Evolutionary conservation across 1,139 yeast genomes (phyloP).

Genomic region (Sugiyamaella pinicola): DNA sequence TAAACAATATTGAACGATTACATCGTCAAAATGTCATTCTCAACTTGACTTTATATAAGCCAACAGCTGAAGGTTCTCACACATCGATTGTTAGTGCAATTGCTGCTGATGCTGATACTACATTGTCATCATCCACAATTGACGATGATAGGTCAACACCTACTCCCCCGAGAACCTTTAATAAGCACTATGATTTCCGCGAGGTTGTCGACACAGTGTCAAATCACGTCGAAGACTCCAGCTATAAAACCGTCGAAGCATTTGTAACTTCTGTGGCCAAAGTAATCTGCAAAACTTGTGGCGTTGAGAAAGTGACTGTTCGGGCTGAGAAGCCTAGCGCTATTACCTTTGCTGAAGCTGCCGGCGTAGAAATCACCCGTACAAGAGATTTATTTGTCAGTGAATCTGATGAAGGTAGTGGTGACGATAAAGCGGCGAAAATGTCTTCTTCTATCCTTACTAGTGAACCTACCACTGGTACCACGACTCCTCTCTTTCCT

Average conservation of each 20-base stretch:
- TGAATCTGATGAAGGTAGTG: conserved; percentile 25
- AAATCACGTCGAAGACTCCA: conserved; percentile 66
- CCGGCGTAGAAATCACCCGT: conserved; percentile 76
- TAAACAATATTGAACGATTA: conserved; percentile 83
- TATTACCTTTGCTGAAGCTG: conserved; percentile 81
- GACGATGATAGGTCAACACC: not conserved
- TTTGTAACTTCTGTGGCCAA: conserved; percentile 75
- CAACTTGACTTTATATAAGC: conserved; percentile 50
- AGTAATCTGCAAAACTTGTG: conserved; percentile 49
- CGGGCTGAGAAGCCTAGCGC: conserved; percentile 87
- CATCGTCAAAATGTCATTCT: conserved; percentile 75
- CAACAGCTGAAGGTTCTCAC: conserved; percentile 20
- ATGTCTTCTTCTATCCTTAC: conserved; percentile 11
- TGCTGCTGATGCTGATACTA: conserved; percentile 20
- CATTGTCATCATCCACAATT: conserved; percentile 13
- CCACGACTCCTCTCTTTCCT: conserved; percentile 28
- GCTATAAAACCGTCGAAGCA: conserved; percentile 92
- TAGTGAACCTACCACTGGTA: not conserved
- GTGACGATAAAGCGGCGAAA: not conserved
- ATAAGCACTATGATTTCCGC: conserved; percentile 38
- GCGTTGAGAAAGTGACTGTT: conserved; percentile 52
- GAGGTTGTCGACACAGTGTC: conserved; percentile 42
- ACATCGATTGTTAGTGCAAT: conserved; percentile 5
- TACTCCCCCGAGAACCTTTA: conserved; percentile 36
- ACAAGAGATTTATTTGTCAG: conserved; percentile 43